Evolutionary conservation across 2,329 filamentous ascomycete species (phyloP).

Genomic region (Sclerotinia sclerotiorum): DNA sequence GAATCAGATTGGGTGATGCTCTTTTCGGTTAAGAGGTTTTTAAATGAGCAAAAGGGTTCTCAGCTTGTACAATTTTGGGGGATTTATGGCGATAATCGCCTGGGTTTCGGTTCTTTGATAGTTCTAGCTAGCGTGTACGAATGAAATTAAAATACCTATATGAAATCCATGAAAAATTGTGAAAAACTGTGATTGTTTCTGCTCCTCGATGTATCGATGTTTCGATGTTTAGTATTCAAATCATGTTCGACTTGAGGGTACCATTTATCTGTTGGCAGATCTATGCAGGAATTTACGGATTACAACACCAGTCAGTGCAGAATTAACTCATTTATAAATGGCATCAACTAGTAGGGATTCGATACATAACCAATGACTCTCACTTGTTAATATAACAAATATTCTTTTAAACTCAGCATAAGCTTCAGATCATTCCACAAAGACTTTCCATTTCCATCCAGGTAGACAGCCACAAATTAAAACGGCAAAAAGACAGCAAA

Average conservation of each 20-base stretch:
- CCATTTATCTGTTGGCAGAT: no score
- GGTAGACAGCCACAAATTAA: neutral
- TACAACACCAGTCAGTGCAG: no score
- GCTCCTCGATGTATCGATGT: no score
- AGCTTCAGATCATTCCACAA: slow-evolving; percentile 1
- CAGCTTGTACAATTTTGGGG: slow-evolving; percentile 14
- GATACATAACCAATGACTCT: neutral
- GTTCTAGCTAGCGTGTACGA: slow-evolving; percentile 17
- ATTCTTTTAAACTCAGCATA: neutral
- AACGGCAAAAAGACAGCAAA: neutral
- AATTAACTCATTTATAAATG: neutral
- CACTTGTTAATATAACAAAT: slow-evolving; percentile 1
- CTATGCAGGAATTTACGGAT: no score
- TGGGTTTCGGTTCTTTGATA: slow-evolving; percentile 6
- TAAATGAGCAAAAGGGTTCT: neutral
- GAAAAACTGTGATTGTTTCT: no score
- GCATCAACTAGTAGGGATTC: neutral
- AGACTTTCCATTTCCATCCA: neutral
- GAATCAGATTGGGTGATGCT: slow-evolving; percentile 52
- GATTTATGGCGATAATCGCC: neutral
- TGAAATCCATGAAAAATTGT: no score
- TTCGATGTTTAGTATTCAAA: no score
- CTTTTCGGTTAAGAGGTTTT: slow-evolving; percentile 40
- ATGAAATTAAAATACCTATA: neutral
- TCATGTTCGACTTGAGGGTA: no score